Evolutionary conservation across 345 rosid species (phyloP), one percentile per base, ranked within the genome.

Genomic region (Citrus sp.): DNA sequence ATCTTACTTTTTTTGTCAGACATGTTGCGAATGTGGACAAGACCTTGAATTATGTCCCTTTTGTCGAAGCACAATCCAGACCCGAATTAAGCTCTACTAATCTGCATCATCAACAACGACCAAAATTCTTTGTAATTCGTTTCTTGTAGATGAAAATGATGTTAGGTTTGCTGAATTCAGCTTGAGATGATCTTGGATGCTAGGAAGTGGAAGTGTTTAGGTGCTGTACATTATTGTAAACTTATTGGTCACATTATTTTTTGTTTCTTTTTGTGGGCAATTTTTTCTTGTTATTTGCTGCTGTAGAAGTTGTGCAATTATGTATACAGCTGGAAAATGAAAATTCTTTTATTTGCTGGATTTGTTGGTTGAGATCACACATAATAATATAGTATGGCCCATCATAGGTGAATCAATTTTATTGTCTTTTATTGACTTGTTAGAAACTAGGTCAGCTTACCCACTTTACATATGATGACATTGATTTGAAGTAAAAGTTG

Each of bases 21-120:
- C 98, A 35, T 95, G 99, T 81, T 88, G 94, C 65, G 98, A 89
- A 24, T 95, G 99, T 69, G 93, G 94, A 69, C 85, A 89, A 74
- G 91, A 77, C 79, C 99, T 95, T 81, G 80, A 87, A 67, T 30
- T 70, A 49, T 95, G 99, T 77, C 99, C 98, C 3, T 90, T 93
- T 49, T 95, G 99, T 73, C 90, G 98, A 76, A 90, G 89, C 73
- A 74, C 87, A 0, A 95, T 95, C 74, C 85, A 89, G 55, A 88
- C 94, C 59, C 91, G 94, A 77, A 91, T 95, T 81, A 95, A 90
- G 88, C 98, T 95, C 71, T 95, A 92, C 85, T 87, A 84, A 76
- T 74, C 69, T 67, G 73, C 27, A 19, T 42, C 62, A 40, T 59
- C 74, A 55, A 67, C 64, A 55, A 67, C 51, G 18, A 49, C 59